Base-by-base conservation (phyloP, 495 filamentous ascomycete species). In the Trichoderma virens region DNA sequence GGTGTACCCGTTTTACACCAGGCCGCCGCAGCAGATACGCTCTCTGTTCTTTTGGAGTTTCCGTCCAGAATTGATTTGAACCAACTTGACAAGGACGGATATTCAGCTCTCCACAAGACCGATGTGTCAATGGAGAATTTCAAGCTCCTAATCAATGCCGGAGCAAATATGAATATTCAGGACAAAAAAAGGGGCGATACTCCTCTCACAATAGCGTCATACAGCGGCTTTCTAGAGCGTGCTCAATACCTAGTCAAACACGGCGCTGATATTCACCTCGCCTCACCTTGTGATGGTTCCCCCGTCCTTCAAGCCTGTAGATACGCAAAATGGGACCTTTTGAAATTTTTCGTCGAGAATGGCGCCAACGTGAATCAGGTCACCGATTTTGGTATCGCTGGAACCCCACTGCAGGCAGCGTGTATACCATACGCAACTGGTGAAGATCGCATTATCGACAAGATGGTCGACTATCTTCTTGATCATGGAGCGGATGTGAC, bases 381-480 rank as follows among this genome's bases (percentile, higher is more conserved):
- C 28, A 23, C 27, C 31, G 43, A 39, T n/a, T 34, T 62, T 16
- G 64, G 64, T 9, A 13, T 60, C 0, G 14, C n/a, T 18, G 68
- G 68, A 6, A 70, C 68, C 6, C 66, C 69, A 4, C 28, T 70
- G 14, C 69, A 70, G 23, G 61, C 64, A 5, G 62, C 69, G 1
- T 67, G 62, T 39, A 11, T 35, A 1, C 45, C 25, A 25, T 66
- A 35, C 31, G 25, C 7, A 31, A 28, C 16, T 27, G 23, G 16
- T 2, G 35, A 61, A 23, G 25, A 62, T 14, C 23, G 43, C 16
- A 45, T 25, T 0, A 54, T 47, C 16, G 64, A 63, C 20, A 27
- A 65, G 14, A 23, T 62, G 30, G 59, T 68, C 30, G 32, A 65
- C 8, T 62, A 64, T n/a, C 63, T 70, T 25, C n/a, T 68, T 31